Percentiles rank a stretch among this genome's conserved stretches.
These are phyloP conservation scores for Xylariomycetidae sp. DNA, from an alignment of 2,329 filamentous ascomycete genomes.

Conservation along the genomic window DNA sequence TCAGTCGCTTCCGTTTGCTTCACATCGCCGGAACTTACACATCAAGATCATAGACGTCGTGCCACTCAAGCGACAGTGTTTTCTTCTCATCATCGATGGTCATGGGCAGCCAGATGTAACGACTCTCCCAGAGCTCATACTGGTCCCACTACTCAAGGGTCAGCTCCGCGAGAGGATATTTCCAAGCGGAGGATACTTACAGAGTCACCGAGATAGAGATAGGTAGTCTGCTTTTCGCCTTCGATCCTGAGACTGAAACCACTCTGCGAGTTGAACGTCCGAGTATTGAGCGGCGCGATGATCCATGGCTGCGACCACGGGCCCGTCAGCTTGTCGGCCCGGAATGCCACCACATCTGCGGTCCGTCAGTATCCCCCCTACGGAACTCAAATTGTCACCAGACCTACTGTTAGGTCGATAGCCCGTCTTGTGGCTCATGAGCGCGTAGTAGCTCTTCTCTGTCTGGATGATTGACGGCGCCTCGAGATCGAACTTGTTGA, in stretches of 20 bases:
- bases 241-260: constrained; percentile 42
- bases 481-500: constrained; percentile 54
- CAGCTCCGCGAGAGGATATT: neutral
- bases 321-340: constrained; percentile 42
- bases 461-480: constrained; percentile 56
- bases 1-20: neutral
- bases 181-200: too few species aligned
- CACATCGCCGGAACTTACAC: constrained; percentile 26
- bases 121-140: constrained; percentile 49
- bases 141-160: constrained; percentile 37
- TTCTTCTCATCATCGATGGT: constrained; percentile 46
- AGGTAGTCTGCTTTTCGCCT: constrained; percentile 41
- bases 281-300: constrained; percentile 43
- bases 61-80: constrained; percentile 42
- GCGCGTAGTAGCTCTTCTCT: constrained; percentile 51
- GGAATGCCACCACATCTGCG: constrained; percentile 46
- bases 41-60: constrained; percentile 51
- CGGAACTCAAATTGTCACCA: neutral
- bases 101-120: constrained; percentile 52
- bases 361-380: neutral
- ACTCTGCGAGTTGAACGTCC: constrained; percentile 48
- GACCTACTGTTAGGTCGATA: constrained; percentile 55
- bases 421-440: constrained; percentile 59
- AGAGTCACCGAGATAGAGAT: constrained; percentile 45
- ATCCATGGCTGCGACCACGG: constrained; percentile 51